These are phyloP conservation scores for Fusarium sp. DNA, from an alignment of 2,329 filamentous ascomycete genomes.

Conservation along the genomic window DNA sequence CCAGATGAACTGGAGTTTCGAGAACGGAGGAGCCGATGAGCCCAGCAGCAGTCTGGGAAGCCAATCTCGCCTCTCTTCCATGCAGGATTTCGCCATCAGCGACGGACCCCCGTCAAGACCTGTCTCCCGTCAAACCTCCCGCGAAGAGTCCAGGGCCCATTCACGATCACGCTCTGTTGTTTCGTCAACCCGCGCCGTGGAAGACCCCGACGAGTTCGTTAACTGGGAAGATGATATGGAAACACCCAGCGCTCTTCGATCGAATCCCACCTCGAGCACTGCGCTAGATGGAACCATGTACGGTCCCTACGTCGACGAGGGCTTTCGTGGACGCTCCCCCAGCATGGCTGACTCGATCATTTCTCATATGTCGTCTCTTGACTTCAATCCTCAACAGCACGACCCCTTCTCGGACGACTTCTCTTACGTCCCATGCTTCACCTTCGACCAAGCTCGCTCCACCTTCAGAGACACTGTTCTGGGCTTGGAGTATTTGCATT, in stretches of 20 bases:
- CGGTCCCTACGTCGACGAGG: conserved; percentile 72
- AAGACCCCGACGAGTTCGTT: conserved; percentile 51
- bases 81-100: conserved; percentile 53
- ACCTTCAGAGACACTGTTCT: conserved; percentile 94
- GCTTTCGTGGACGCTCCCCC: conserved; percentile 74
- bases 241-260: conserved; percentile 63
- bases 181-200: conserved; percentile 50
- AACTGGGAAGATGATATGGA: conserved; percentile 64
- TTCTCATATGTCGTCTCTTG: conserved; percentile 74
- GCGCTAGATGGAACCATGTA: conserved; percentile 83
- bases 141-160: conserved; percentile 58
- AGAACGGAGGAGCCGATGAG: conserved; percentile 75
- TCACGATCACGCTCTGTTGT: conserved; percentile 61
- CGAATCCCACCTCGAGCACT: conserved; percentile 62
- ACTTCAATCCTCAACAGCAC: conserved; percentile 67
- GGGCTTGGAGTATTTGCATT: conserved; percentile 92
- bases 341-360: conserved; percentile 84
- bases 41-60: conserved; percentile 54
- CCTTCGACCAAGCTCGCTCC: conserved; percentile 81
- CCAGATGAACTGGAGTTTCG: conserved; percentile 82
- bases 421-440: conserved; percentile 93
- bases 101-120: conserved; percentile 53
- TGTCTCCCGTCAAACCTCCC: conserved; percentile 52
- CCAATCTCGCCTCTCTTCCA: conserved; percentile 57
- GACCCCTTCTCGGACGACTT: conserved; percentile 85